phyloP scores from a whole-genome alignment of 345 rosid species.

The Diplotaxis tenuifolia region DNA sequence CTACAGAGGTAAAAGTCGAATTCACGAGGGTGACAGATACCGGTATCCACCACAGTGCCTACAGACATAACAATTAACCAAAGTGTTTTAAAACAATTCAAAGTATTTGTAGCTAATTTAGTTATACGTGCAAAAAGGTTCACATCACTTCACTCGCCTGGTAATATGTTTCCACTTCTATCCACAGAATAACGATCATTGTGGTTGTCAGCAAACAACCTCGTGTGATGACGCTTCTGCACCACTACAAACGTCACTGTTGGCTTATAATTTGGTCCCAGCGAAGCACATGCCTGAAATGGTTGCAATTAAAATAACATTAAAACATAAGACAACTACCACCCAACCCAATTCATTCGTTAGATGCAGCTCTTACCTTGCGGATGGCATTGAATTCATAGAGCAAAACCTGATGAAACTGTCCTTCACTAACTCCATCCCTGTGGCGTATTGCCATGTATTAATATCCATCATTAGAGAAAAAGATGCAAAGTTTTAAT shows the following conservation, averaged over 20 bases:
- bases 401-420: conserved; percentile 85
- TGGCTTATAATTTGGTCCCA: conserved; percentile 95
- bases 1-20: conserved; percentile 97
- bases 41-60: conserved; percentile 97
- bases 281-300: conserved; percentile 82
- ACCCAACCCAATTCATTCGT: background rate
- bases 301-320: background rate
- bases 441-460: conserved; percentile 35
- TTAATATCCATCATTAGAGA: background rate
- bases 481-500: background rate
- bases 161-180: conserved; percentile 86
- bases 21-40: conserved; percentile 94
- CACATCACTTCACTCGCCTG: conserved; percentile 47
- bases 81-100: background rate
- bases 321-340: background rate
- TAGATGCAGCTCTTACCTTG: conserved; percentile 47
- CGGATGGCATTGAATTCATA: conserved; percentile 95
- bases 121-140: background rate
- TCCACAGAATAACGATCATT: conserved; percentile 66
- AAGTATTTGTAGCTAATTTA: background rate
- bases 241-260: conserved; percentile 97
- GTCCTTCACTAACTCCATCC: conserved; percentile 98
- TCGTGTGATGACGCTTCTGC: conserved; percentile 97
- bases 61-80: background rate
- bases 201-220: conserved; percentile 86